phyloP scores from a whole-genome alignment of 2,329 filamentous ascomycete genomes.

The Aspergillus sclerotialis region DNA sequence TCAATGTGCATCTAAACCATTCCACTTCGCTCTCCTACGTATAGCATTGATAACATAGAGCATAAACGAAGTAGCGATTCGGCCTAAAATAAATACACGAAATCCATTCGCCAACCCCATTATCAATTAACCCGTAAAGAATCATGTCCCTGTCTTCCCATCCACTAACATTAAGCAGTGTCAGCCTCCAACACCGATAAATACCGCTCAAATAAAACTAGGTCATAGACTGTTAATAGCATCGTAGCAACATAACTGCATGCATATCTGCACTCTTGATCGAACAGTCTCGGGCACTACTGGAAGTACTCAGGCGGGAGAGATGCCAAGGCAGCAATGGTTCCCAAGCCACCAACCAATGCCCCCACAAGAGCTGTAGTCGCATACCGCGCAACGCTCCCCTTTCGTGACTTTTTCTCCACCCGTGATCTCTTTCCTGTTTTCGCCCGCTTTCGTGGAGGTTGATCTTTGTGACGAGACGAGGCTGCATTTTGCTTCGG shows the following conservation, averaged over 20 bases:
- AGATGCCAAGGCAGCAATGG: conserved; percentile 33
- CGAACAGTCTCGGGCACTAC: too few species aligned
- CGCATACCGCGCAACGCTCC: conserved; percentile 28
- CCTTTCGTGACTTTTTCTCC: conserved; percentile 7
- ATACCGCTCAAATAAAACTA: neutral
- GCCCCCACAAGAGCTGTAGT: conserved; percentile 34
- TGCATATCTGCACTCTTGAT: neutral
- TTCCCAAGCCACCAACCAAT: conserved; percentile 35
- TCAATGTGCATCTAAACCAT: too few species aligned
- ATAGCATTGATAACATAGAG: too few species aligned
- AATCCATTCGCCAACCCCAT: neutral
- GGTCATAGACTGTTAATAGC: neutral
- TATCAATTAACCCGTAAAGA: neutral
- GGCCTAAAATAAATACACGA: too few species aligned
- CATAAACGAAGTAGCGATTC: too few species aligned
- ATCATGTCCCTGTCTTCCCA: neutral
- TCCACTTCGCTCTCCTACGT: too few species aligned
- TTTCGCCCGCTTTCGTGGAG: conserved; percentile 23
- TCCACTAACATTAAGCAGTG: too few species aligned
- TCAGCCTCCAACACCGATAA: neutral
- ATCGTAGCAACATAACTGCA: conserved; percentile 2
- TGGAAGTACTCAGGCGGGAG: conserved; percentile 38
- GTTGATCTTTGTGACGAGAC: conserved; percentile 12
- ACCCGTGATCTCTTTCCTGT: conserved; percentile 9
- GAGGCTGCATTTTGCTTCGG: too few species aligned